phyloP scores from a whole-genome alignment of 2,329 filamentous ascomycete species.

The Exophiala xenobiotica region DNA sequence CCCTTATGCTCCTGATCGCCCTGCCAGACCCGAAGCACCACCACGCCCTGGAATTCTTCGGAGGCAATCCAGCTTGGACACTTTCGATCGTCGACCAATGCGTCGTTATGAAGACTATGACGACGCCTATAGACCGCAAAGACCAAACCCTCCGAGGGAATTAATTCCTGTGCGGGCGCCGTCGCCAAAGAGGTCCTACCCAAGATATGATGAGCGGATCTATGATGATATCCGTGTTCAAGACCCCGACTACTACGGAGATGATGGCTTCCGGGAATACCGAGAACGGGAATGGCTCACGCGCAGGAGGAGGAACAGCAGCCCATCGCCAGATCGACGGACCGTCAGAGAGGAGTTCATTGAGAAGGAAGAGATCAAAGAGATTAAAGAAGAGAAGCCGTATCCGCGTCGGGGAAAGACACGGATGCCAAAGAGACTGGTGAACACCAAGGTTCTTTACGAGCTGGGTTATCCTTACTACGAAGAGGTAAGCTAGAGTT shows the following conservation, averaged over 20 bases:
- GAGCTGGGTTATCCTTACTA: constrained; percentile 84
- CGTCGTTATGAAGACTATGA: constrained; percentile 48
- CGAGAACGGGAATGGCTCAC: constrained; percentile 61
- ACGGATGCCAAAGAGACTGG: constrained; percentile 75
- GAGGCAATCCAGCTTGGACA: constrained; percentile 85
- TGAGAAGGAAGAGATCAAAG: constrained; percentile 31
- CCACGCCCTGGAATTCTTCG: constrained; percentile 69
- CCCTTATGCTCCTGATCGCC: constrained; percentile 57
- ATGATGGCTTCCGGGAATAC: constrained; percentile 69
- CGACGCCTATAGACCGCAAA: constrained; percentile 37
- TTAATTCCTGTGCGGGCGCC: constrained; percentile 69
- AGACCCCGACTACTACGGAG: constrained; percentile 67
- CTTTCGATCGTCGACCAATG: constrained; percentile 74
- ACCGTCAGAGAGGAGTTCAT: constrained; percentile 26
- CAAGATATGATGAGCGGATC: constrained; percentile 57
- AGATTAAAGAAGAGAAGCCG: constrained; percentile 51
- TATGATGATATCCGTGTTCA: constrained; percentile 66
- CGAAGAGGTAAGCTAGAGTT: constrained; percentile 65
- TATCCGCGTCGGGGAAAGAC: constrained; percentile 87
- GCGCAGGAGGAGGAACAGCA: constrained; percentile 37
- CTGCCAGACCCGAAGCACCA: constrained; percentile 52
- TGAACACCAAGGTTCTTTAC: constrained; percentile 75
- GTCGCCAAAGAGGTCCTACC: constrained; percentile 49
- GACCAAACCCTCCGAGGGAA: constrained; percentile 49
- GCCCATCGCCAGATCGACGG: constrained; percentile 27